Evolutionary conservation across 2,329 filamentous ascomycete genomes (phyloP).

Genomic region (Dothistroma septosporum): DNA sequence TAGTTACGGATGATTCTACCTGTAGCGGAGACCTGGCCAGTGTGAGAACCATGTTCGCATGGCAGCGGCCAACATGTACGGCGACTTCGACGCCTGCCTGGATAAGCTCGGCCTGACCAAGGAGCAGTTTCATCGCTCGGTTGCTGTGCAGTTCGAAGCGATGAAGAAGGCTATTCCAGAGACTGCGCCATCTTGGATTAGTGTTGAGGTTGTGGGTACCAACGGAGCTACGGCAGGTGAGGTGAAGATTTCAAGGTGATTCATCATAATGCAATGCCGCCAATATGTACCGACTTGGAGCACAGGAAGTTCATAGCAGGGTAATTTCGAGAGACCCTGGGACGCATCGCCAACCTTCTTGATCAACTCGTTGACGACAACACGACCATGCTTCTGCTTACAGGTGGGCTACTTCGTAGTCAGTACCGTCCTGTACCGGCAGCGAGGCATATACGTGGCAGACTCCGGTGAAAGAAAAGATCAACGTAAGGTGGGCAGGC

Average conservation of each 20-base stretch:
- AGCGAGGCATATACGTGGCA: background rate
- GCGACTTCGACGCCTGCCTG: background rate
- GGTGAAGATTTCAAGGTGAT: background rate
- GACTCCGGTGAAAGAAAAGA: background rate
- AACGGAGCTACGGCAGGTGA: background rate
- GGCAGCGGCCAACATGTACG: too few species aligned
- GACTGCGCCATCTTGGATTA: background rate
- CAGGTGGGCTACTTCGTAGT: background rate
- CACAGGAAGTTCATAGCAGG: too few species aligned
- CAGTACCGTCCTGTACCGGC: background rate
- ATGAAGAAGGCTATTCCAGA: background rate
- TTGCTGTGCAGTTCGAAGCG: background rate
- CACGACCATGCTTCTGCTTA: background rate
- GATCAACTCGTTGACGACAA: background rate
- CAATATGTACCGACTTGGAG: background rate
- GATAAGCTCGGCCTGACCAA: background rate
- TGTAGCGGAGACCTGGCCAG: too few species aligned
- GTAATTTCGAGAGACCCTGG: background rate
- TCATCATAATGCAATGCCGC: background rate
- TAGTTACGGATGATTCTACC: too few species aligned
- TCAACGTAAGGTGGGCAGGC: background rate
- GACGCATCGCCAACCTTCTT: background rate
- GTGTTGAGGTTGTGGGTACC: background rate
- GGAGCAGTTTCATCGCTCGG: background rate
- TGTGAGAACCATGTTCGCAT: too few species aligned